Evolutionary conservation across 1,284 basidiomycete genomes (phyloP), one percentile per base, ranked within the genome.

Genomic region (Lignosus rhinocerotis): DNA sequence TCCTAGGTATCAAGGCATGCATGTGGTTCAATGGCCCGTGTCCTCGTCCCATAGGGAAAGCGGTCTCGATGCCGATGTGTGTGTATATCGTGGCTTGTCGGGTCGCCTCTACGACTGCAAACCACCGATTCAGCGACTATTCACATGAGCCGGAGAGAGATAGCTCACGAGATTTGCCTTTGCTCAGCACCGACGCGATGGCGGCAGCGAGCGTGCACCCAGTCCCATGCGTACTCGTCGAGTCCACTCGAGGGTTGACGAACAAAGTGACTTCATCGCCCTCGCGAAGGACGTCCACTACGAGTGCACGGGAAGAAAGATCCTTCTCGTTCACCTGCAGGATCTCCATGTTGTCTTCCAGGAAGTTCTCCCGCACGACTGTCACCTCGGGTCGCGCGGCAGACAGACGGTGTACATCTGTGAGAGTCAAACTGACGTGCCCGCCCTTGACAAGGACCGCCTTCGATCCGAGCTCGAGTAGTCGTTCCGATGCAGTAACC

Each of bases 181-280:
- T 76, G 0, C 83, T 87, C 12, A 94, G 75, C 21, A 80, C 79
- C 51, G 87, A 87, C 1, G 90, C 87, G 14, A 97, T 80, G 0
- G 94, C 93, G 0, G 94, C 88, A 41, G 88, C 90, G 9, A 98
- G 79, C 0, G 96, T 98, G 71, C 95, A 98, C 1, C 96, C 96
- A 0, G 96, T 98, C 1, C 96, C 96, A 69, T 98, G 96, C 0
- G 95, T 96, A 63, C 80, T 92, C 25, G 74, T 82, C 10, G 88
- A 88, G 5, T 88, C 78, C 25, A 96, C 76, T 21, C 83, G 77
- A 3, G 84, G 85, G 2, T 87, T 83, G 19, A 89, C 80, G 60
- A 90, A 92, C 16, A 94, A 60, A 0, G 80, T 81, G 32, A 75
- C 72, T 9, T 56, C 59, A 11, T 67, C 68, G 38, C 61, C 64